Conservation (phyloP, 495 filamentous ascomycete species). For the Cercophora scortea region DNA sequence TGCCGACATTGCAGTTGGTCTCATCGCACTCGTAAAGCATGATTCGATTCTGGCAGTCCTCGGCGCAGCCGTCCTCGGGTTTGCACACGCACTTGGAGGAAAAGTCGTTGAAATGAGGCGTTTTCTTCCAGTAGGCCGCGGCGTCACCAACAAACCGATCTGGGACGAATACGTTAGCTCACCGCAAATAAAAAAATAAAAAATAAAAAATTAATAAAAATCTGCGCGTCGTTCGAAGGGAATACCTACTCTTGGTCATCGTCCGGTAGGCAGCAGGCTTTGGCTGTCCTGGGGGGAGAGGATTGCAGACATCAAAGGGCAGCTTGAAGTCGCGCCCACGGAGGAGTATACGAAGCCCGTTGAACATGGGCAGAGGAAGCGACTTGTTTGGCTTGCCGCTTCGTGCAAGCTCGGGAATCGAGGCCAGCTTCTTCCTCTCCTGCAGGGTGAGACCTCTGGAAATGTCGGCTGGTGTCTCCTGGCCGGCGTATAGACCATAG, state of each 20-base stretch:
- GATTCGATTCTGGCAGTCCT: constrained; percentile 84
- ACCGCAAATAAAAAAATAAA: neutral
- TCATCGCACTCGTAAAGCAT: constrained; percentile 97
- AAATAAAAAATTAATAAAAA: neutral
- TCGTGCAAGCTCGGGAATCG: constrained; percentile 39
- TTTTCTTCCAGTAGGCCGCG: constrained; percentile 74
- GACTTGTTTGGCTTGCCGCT: constrained; percentile 33
- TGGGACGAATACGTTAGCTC: constrained; percentile 24
- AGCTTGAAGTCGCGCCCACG: constrained; percentile 72
- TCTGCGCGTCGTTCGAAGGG: neutral
- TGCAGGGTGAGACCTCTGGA: constrained; percentile 46
- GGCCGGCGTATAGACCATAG: constrained; percentile 85
- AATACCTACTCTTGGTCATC: constrained; percentile 67
- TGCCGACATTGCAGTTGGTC: constrained; percentile 72
- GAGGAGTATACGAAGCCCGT: constrained; percentile 48
- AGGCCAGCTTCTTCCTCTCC: constrained; percentile 55
- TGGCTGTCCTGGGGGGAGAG: constrained; percentile 73
- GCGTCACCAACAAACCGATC: constrained; percentile 92
- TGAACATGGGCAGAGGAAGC: constrained; percentile 35
- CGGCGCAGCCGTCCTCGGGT: constrained; percentile 71
- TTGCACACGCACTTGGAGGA: constrained; percentile 71
- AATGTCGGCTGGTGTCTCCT: constrained; percentile 54
- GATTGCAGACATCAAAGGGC: constrained; percentile 83
- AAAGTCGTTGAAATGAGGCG: constrained; percentile 63
- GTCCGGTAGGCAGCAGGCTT: constrained; percentile 88